Evolutionary conservation across 805 yeast species (phyloP).

Genomic region (Candida palmyrensis): DNA sequence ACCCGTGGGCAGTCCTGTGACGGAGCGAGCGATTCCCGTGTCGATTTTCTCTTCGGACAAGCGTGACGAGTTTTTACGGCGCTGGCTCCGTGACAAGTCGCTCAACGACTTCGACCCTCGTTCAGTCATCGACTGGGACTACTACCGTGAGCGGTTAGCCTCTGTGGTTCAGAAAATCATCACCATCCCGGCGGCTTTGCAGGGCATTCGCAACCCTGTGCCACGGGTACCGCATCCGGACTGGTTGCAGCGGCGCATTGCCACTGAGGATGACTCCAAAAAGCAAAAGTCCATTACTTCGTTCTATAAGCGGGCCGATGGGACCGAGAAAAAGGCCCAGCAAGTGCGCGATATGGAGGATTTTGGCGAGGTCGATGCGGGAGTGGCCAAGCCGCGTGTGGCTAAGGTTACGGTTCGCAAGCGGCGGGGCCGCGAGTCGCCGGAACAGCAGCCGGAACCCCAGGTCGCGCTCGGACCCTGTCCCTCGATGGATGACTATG

Average conservation of each 20-base stretch:
- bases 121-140: conserved; percentile 86
- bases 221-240: conserved; percentile 93
- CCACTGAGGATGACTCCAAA: conserved; percentile 54
- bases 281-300: conserved; percentile 63
- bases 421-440: conserved; percentile 25
- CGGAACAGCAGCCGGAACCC: conserved; percentile 37
- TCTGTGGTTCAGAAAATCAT: conserved; percentile 93
- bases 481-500: conserved; percentile 70
- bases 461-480: conserved; percentile 48
- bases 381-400: conserved; percentile 25
- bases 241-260: conserved; percentile 73
- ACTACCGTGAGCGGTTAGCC: conserved; percentile 84
- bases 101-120: conserved; percentile 83
- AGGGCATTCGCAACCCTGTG: conserved; percentile 83
- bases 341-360: conserved; percentile 71
- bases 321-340: conserved; percentile 33
- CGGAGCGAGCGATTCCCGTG: conserved; percentile 95
- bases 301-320: conserved; percentile 48
- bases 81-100: conserved; percentile 82
- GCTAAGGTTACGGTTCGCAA: conserved; percentile 46
- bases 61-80: conserved; percentile 68
- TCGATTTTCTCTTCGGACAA: conserved; percentile 91
- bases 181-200: conserved; percentile 96
- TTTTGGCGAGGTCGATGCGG: conserved; percentile 37
- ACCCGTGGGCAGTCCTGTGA: conserved; percentile 83